These are phyloP conservation scores for Vanrija sp. DNA, from an alignment of 1,284 basidiomycete species.

Conservation along the genomic window DNA sequence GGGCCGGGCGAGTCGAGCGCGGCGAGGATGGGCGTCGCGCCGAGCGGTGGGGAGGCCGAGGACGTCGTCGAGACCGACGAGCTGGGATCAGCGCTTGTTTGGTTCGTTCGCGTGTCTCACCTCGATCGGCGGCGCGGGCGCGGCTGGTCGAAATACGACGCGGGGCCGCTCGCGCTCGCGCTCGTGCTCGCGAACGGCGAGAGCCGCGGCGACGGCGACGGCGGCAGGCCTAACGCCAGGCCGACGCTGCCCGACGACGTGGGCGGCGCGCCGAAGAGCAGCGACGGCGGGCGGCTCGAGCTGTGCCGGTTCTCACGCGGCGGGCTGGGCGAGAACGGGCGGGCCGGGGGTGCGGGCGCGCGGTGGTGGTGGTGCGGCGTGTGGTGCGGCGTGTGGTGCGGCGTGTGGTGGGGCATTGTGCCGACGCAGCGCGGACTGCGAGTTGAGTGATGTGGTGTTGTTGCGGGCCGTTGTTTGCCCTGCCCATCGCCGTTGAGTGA, in stretches of 20 bases:
- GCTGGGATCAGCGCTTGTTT: not conserved
- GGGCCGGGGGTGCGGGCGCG: not conserved
- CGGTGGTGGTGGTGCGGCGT: too few relatives aligned
- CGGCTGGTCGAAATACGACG: not conserved
- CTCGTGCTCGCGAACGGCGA: too few relatives aligned
- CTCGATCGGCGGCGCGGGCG: too few relatives aligned
- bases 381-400: too few relatives aligned
- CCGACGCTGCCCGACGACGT: constrained; percentile 7
- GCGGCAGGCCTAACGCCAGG: not conserved
- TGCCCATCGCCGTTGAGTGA: too few relatives aligned
- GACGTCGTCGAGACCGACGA: constrained; percentile 15
- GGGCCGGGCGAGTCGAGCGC: constrained; percentile 2
- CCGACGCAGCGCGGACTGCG: too few relatives aligned
- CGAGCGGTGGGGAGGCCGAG: constrained; percentile 15
- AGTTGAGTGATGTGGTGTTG: too few relatives aligned
- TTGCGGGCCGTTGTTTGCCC: too few relatives aligned
- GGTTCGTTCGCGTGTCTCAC: not conserved
- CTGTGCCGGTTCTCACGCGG: constrained; percentile 18
- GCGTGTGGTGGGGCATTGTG: too few relatives aligned
- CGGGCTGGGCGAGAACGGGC: constrained; percentile 21
- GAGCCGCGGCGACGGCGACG: not conserved
- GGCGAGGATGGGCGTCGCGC: constrained; percentile 16
- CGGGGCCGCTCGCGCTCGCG: too few relatives aligned
- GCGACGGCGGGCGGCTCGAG: constrained; percentile 14
- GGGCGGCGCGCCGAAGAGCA: constrained; percentile 16